Evolutionary conservation across 257 asterid genomes (phyloP), one percentile per base, ranked within the genome.

Genomic region (Plantago major): DNA sequence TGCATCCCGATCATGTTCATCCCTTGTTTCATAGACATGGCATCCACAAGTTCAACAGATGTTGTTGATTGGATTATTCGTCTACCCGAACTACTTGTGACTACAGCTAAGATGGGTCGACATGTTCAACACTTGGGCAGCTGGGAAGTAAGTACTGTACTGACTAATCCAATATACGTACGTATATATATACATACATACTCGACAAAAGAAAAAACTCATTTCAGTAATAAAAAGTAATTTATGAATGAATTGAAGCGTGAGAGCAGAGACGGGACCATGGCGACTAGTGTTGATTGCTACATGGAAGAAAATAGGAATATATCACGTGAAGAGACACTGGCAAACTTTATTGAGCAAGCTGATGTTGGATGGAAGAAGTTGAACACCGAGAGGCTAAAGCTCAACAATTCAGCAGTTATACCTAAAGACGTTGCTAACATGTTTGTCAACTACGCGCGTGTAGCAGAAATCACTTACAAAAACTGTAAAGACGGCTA

Each of bases 381-480:
- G n/a, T n/a, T n/a, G 28, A 64, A 62, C 60, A 17, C 17, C 0
- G 68, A 56, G n/a, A 53, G 65, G 63, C 13, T 58, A 46, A 30
- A 30, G 5, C 3, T 30, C 37, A 3, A 3, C 5, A 5, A 3
- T 30, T 30, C 37, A 5, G n/a, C n/a, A n/a, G n/a, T n/a, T n/a
- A 30, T 30, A 3, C 37, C 37, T 30, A 30, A 47, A 47, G 53
- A 47, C 17, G 7, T 62, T 10, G 43, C 30, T 12, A 59, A 45
- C 33, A 42, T 13, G 9, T 3, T 62, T 18, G 51, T 62, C 6
- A 69, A 69, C 64, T 54, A 22, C 46, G 56, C 58, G 12, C 73
- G 73, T 8, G 28, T 2, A 6, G 30, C 58, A 6, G 70, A 58
- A 5, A 22, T 53, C 11, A 58, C 51, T 17, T 71, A 71, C 62